A percentile compares a stretch with the other conserved stretches of the same genome.
Evolutionary conservation across 2,329 filamentous ascomycete genomes (phyloP).

Genomic region (Ophiostoma sp.): DNA sequence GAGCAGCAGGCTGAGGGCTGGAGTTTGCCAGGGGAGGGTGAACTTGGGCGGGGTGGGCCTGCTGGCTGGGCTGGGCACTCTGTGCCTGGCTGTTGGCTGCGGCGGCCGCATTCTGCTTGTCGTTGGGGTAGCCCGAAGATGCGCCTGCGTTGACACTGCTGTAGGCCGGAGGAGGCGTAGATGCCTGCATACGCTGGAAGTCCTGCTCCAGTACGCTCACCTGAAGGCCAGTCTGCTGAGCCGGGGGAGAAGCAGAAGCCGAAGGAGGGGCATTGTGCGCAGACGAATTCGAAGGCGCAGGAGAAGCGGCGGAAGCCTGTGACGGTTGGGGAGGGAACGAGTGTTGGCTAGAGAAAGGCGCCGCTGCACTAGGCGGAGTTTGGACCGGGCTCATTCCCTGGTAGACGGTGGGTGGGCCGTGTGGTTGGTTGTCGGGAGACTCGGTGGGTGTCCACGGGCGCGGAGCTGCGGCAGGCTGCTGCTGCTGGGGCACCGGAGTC

Average conservation of each 20-base stretch:
- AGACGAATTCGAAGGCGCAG: conserved; percentile 7
- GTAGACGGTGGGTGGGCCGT: conserved; percentile 86
- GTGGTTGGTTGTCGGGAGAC: conserved; percentile 74
- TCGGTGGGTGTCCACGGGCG: conserved; percentile 96
- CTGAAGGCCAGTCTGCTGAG: conserved; percentile 44
- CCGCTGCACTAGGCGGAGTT: conserved; percentile 42
- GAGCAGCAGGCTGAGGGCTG: neutral
- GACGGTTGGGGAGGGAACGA: conserved; percentile 9
- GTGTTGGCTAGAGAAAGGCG: conserved; percentile 19
- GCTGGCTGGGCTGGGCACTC: neutral
- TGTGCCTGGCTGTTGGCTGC: conserved; percentile 11
- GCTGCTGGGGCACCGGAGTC: conserved; percentile 37
- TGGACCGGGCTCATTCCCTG: conserved; percentile 73
- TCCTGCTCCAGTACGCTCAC: conserved; percentile 78
- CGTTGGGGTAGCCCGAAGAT: conserved; percentile 67
- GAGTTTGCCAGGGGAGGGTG: conserved; percentile 5
- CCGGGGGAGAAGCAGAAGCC: conserved; percentile 32
- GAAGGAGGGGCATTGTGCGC: conserved; percentile 35
- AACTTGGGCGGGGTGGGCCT: conserved; percentile 18
- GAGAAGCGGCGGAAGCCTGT: neutral
- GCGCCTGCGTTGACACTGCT: conserved; percentile 62
- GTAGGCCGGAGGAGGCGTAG: conserved; percentile 92
- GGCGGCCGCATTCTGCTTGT: conserved; percentile 54
- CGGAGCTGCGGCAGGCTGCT: conserved; percentile 11
- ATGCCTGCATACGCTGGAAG: conserved; percentile 73